Conservation (phyloP, 2,329 filamentous ascomycete genomes). For the Colletotrichum eleusines region DNA sequence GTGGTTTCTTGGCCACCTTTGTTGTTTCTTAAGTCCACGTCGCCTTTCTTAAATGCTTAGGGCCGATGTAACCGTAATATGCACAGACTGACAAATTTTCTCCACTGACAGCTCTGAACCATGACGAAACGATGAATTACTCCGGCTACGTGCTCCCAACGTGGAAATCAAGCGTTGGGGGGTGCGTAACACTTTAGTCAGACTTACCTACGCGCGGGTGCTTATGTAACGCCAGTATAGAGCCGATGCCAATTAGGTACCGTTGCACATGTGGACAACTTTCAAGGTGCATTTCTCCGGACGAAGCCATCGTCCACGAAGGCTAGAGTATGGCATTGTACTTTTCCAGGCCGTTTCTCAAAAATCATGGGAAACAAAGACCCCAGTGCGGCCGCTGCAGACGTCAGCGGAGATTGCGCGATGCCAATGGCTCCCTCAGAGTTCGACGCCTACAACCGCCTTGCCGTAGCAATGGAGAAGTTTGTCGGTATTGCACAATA, state of each 20-base stretch:
- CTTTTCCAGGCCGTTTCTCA: neutral
- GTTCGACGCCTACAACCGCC: constrained; percentile 75
- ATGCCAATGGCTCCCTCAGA: constrained; percentile 75
- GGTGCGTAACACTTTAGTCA: too few species aligned
- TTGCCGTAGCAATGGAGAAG: constrained; percentile 80
- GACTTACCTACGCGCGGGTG: neutral
- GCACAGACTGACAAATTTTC: neutral
- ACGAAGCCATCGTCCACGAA: neutral
- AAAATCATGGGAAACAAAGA: neutral
- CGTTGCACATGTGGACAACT: neutral
- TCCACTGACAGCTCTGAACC: neutral
- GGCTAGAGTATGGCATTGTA: neutral
- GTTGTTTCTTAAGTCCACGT: neutral
- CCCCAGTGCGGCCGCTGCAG: neutral
- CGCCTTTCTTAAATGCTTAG: neutral
- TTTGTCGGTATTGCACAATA: constrained; percentile 63
- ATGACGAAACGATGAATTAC: neutral
- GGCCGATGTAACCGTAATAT: neutral
- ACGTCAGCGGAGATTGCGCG: constrained; percentile 46
- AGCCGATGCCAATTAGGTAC: neutral
- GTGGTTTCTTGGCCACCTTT: neutral
- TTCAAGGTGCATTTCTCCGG: neutral
- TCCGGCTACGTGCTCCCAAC: too few species aligned
- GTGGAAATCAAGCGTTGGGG: too few species aligned
- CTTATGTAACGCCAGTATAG: neutral